Base-by-base conservation (phyloP, 1,284 basidiomycete species). In the Jaminaea rosea region DNA sequence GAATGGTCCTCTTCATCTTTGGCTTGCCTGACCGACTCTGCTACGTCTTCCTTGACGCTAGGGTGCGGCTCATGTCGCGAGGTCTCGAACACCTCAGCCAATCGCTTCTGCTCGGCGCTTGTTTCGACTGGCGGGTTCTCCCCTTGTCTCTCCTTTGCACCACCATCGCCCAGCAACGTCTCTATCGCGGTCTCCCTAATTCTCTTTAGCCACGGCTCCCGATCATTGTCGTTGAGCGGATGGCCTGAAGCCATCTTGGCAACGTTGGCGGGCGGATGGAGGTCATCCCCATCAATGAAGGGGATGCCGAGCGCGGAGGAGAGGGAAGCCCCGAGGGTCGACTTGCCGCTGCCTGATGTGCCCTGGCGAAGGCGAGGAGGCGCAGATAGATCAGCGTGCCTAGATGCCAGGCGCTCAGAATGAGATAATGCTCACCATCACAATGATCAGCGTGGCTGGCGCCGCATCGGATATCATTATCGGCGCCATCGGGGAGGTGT, bases 251-350 rank as follows among this genome's bases (percentile, higher is more conserved):
- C 79, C 91, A 96, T 96, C 79, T 96, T 96, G 27, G 80, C 84
- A 42, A 94, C 82, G 74, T 94, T 94, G 5, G 80, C 73, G 11
- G 78, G 67, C 0, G 91, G 87, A 71, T 96, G 92, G 31, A 96
- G 79, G 56, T 87, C 84, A 73, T 96, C 92, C 32, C 87, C 92
- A 68, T 96, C 92, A 56, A 90, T 78, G 76, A 88, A 93, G 0
- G 88, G 83, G 52, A 88, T 65, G 7, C 73, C 72, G 50, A 91
- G 79, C 13, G 78, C 77, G 31, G 76, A 64, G 11, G 86, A 81
- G 24, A 93, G 77, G 3, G 82, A 81, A 3, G 69, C 60, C 0
- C 86, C 90, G 8, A 93, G 79, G 0, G 90, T 93, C 2, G 87
- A 86, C 75, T 94, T 94, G n/a, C 91, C 90, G 0, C 42, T 54